These are phyloP conservation scores for Venturia asperata DNA, from an alignment of 2,329 filamentous ascomycete species.

Conservation along the genomic window DNA sequence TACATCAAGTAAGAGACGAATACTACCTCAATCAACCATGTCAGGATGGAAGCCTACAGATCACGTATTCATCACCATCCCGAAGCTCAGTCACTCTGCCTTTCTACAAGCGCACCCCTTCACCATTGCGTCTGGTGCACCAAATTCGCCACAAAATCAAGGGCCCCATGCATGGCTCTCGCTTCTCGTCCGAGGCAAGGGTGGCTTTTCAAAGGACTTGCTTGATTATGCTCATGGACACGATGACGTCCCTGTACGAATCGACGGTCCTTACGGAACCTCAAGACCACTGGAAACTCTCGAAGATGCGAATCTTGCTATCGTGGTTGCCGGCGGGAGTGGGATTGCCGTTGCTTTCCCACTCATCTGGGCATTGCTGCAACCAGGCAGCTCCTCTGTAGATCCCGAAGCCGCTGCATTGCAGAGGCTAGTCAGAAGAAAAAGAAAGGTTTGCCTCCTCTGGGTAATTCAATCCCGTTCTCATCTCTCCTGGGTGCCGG, in stretches of 20 bases:
- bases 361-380: slow-evolving; percentile 47
- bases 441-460: slow-evolving; percentile 42
- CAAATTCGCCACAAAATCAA: slow-evolving; percentile 24
- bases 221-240: slow-evolving; percentile 40
- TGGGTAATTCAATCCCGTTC: slow-evolving; percentile 52
- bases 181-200: slow-evolving; percentile 53
- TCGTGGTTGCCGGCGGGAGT: slow-evolving; percentile 57
- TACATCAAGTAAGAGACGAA: background rate
- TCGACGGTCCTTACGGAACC: slow-evolving; percentile 62
- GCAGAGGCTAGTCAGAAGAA: slow-evolving; percentile 24
- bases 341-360: slow-evolving; percentile 60
- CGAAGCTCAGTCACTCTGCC: slow-evolving; percentile 46
- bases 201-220: slow-evolving; percentile 53
- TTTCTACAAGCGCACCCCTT: slow-evolving; percentile 58
- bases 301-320: slow-evolving; percentile 40
- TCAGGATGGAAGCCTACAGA: slow-evolving; percentile 51
- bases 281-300: slow-evolving; percentile 49
- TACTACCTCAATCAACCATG: background rate
- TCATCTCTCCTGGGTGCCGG: slow-evolving; percentile 50
- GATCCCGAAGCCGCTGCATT: slow-evolving; percentile 22
- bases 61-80: slow-evolving; percentile 57
- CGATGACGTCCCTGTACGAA: slow-evolving; percentile 35
- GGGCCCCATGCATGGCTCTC: slow-evolving; percentile 37
- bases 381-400: slow-evolving; percentile 24
- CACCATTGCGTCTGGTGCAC: slow-evolving; percentile 57